Evolutionary conservation across 805 yeast species (phyloP).

Genomic region (Schizosaccharomyces cryophilus): DNA sequence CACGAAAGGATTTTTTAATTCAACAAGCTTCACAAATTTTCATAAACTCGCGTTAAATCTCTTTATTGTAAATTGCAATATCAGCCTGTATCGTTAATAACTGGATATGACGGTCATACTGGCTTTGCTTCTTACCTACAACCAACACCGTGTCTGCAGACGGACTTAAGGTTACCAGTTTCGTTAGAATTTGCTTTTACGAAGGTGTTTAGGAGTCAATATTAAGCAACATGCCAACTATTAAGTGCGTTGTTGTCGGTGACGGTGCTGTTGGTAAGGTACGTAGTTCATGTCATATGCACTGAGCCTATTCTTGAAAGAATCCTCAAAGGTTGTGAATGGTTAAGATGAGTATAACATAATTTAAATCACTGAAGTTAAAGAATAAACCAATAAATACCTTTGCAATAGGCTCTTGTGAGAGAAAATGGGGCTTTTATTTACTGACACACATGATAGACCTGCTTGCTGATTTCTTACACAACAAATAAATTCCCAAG

Average conservation of each 20-base stretch:
- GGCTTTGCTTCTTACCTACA: background rate
- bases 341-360: background rate
- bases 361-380: background rate
- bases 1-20: no score
- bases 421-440: background rate
- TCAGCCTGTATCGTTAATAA: no score
- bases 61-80: no score
- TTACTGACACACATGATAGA: slow-evolving; percentile 15
- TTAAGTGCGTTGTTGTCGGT: slow-evolving; percentile 92
- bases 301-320: no score
- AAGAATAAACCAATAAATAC: background rate
- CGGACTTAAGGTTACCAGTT: no score
- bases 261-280: slow-evolving; percentile 97
- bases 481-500: slow-evolving; percentile 94
- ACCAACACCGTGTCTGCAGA: background rate
- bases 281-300: slow-evolving; percentile 5
- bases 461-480: slow-evolving; percentile 83
- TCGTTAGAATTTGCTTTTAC: no score
- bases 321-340: no score
- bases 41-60: no score
- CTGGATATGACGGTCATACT: no score
- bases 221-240: slow-evolving; percentile 4
- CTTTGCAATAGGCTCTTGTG: no score
- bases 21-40: no score
- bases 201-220: no score